Evolutionary conservation across 1,284 basidiomycete species (phyloP), one percentile per base, ranked within the genome.

Genomic region (Fomitopsis palustris): DNA sequence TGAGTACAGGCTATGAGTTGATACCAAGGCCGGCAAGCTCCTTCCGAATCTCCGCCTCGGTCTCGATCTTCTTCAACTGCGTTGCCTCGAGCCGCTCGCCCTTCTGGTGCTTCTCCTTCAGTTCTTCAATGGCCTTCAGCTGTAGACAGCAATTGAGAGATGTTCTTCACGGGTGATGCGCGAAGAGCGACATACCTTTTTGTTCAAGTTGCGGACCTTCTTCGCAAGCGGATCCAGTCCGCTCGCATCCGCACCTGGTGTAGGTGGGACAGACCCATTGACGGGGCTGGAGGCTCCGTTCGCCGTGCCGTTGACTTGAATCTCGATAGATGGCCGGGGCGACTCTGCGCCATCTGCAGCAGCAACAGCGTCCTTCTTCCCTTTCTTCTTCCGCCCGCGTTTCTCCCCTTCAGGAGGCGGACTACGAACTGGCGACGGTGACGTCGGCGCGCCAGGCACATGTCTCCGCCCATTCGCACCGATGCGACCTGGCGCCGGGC

Each of bases 71-170:
- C 81, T 92, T 92, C 65, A 96, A 74, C 76, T 98, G 96, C 25
- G 95, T 98, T 61, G 88, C 89, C 75, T 98, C 96, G 45, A 98
- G 81, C 59, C 88, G 83, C 73, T 98, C 95, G 1, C 96, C 96
- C 51, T 89, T 84, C 68, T 84, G 87, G 27, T 86, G 82, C 75
- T 94, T 93, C 68, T 93, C 90, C 79, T 97, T 97, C 57, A 98
- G 83, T 69, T 98, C 95, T 37, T 96, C 93, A 66, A 97, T 97
- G 14, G 94, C 95, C 74, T 96, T 96, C 68, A 97, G 82, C 92
- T 96, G 64, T 57, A 23, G 62, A 21, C 57, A 17, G 35, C 35
- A 59, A n/a, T 39, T 25, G 45, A 70, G 53, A 54, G 57, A 47
- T 45, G 16, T n/a, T 23, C 25, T 14, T 6, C 9, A 3, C 12